These are phyloP conservation scores for Sanguinoderma infundibulare DNA, from an alignment of 1,284 basidiomycete genomes.

Conservation along the genomic window DNA sequence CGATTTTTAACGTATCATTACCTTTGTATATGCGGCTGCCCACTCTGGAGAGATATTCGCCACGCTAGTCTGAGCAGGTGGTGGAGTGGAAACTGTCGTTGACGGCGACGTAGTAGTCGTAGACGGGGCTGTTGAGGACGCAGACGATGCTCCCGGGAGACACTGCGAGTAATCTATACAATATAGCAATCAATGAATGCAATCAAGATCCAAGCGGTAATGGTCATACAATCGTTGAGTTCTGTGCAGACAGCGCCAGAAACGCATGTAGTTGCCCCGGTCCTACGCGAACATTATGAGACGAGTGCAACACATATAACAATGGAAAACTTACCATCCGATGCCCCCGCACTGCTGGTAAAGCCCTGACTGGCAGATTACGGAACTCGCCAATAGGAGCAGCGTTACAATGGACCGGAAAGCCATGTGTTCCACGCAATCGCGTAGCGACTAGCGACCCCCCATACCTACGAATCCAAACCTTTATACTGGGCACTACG, in stretches of 20 bases:
- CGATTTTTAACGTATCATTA: slow-evolving; percentile 15
- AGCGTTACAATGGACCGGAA: slow-evolving; percentile 15
- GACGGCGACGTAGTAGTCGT: slow-evolving; percentile 57
- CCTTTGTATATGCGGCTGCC: slow-evolving; percentile 58
- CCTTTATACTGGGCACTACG: slow-evolving; percentile 14
- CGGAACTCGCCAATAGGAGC: slow-evolving; percentile 20
- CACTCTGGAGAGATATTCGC: slow-evolving; percentile 57
- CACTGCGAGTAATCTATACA: slow-evolving; percentile 51
- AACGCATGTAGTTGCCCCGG: slow-evolving; percentile 49
- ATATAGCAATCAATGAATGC: neutral
- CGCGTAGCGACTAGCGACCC: neutral
- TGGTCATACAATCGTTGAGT: slow-evolving; percentile 44
- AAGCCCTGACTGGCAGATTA: slow-evolving; percentile 34
- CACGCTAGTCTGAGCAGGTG: slow-evolving; percentile 30
- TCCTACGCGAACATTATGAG: slow-evolving; percentile 34
- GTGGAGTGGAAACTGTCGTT: slow-evolving; percentile 44
- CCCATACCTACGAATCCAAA: neutral
- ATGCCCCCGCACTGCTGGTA: slow-evolving; percentile 55
- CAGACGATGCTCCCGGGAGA: slow-evolving; percentile 40
- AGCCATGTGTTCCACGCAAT: slow-evolving; percentile 21
- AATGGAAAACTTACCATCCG: slow-evolving; percentile 43
- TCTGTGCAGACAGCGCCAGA: slow-evolving; percentile 44
- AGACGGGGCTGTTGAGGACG: slow-evolving; percentile 42
- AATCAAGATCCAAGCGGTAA: neutral
- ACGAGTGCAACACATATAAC: neutral